Conservation (phyloP, 257 asterid genomes). For the Nyctanthes arbortristis region DNA sequence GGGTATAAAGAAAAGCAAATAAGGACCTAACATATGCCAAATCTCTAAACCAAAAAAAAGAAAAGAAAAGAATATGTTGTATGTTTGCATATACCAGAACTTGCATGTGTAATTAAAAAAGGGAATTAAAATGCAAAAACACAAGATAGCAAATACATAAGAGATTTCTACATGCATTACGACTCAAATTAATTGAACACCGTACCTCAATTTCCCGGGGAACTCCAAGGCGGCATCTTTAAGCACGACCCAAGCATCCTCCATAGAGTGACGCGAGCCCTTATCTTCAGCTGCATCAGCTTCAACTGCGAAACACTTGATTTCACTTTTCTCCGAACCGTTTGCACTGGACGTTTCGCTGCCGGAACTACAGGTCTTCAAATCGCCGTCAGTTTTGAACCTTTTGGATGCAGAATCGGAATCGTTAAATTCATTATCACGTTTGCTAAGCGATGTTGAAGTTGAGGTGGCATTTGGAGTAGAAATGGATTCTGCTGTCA, state of each 20-base stretch:
- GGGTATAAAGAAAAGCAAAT: neutral
- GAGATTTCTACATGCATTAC: no score
- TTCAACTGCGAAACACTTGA: conserved; percentile 38
- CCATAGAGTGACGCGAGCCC: conserved; percentile 81
- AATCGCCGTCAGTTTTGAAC: conserved; percentile 34
- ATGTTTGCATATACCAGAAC: no score
- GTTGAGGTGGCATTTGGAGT: neutral
- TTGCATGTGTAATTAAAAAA: no score
- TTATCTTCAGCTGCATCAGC: conserved; percentile 90
- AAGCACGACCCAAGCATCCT: conserved; percentile 80
- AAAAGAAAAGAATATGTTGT: neutral
- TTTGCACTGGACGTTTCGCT: conserved; percentile 23
- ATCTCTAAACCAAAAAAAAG: no score
- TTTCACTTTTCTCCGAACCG: conserved; percentile 18
- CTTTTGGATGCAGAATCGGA: conserved; percentile 32
- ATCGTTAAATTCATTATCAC: conserved; percentile 28
- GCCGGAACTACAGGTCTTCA: conserved; percentile 17
- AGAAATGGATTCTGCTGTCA: neutral
- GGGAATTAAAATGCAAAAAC: no score
- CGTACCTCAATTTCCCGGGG: conserved; percentile 58
- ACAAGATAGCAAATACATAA: no score
- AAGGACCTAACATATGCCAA: neutral
- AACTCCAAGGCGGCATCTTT: conserved; percentile 51
- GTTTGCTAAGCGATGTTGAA: conserved; percentile 27
- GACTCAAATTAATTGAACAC: neutral